Evolutionary conservation across 1,139 yeast species (phyloP).

Genomic region (Geotrichum macrosporum): DNA sequence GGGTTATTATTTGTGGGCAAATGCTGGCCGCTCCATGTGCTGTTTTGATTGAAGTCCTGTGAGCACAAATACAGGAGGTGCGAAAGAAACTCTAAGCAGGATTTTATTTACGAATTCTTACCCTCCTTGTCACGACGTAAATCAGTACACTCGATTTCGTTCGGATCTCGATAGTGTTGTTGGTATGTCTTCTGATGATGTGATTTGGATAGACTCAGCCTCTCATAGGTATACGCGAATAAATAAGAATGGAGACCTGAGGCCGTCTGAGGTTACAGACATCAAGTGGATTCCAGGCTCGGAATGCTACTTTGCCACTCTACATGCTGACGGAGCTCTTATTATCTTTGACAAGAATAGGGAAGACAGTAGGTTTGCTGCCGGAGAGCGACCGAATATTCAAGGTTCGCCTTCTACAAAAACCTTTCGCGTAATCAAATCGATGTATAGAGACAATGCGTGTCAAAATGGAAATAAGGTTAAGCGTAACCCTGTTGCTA

Average conservation of each 20-base stretch:
- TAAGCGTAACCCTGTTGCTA: slow-evolving; percentile 49
- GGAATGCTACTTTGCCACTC: slow-evolving; percentile 40
- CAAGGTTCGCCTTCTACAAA: slow-evolving; percentile 30
- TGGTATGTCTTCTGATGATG: slow-evolving; percentile 52
- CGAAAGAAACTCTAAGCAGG: slow-evolving; percentile 40
- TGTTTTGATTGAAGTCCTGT: slow-evolving; percentile 35
- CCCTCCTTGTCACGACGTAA: slow-evolving; percentile 43
- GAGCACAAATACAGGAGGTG: slow-evolving; percentile 20
- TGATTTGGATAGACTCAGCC: slow-evolving; percentile 50
- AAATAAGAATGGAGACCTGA: slow-evolving; percentile 46
- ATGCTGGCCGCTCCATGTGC: slow-evolving; percentile 38
- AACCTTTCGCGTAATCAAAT: slow-evolving; percentile 31
- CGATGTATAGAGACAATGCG: slow-evolving; percentile 21
- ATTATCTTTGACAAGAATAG: slow-evolving; percentile 42
- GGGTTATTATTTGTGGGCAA: slow-evolving; percentile 36
- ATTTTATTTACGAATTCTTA: slow-evolving; percentile 41
- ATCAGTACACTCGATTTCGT: slow-evolving; percentile 37
- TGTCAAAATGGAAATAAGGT: slow-evolving; percentile 11
- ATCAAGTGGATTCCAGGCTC: slow-evolving; percentile 44
- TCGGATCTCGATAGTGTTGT: slow-evolving; percentile 46
- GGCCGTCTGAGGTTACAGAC: slow-evolving; percentile 38
- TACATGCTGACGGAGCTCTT: slow-evolving; percentile 43
- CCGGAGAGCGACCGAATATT: slow-evolving; percentile 26
- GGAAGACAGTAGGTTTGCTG: slow-evolving; percentile 37
- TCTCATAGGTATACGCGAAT: slow-evolving; percentile 47